Evolutionary conservation across 768 basidiomycete species (phyloP).

Genomic region (Hygrocybe coccinea): DNA sequence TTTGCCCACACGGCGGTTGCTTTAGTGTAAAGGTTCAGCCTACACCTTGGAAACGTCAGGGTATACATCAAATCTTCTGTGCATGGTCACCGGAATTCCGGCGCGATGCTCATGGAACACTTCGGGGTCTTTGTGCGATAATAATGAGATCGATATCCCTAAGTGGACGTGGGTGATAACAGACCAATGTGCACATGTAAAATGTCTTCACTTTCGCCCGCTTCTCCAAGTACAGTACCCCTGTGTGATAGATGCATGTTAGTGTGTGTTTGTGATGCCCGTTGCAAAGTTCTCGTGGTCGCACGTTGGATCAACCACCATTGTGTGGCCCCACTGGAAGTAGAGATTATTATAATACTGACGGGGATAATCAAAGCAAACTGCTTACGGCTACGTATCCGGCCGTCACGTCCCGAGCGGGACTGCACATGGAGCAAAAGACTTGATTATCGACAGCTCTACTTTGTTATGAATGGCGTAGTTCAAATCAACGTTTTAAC

Average conservation of each 20-base stretch:
- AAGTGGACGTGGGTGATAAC: constrained; percentile 19
- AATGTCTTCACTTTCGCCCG: constrained; percentile 73
- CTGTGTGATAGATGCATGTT: constrained; percentile 34
- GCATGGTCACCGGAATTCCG: constrained; percentile 87
- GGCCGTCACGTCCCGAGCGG: constrained; percentile 77
- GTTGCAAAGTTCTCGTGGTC: constrained; percentile 18
- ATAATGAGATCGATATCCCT: neutral
- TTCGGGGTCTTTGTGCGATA: constrained; percentile 37
- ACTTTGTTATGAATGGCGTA: constrained; percentile 3
- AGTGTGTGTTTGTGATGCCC: neutral
- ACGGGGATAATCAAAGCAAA: neutral
- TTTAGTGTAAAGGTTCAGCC: too few relatives aligned
- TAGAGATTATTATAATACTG: neutral
- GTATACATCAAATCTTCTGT: constrained; percentile 92
- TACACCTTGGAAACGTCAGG: constrained; percentile 51
- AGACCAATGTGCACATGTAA: constrained; percentile 77
- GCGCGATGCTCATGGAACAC: constrained; percentile 60
- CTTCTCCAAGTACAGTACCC: constrained; percentile 69
- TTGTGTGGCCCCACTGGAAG: constrained; percentile 82
- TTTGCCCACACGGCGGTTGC: too few relatives aligned
- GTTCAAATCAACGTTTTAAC: neutral
- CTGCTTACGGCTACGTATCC: constrained; percentile 80
- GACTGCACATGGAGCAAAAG: constrained; percentile 94
- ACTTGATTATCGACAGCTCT: constrained; percentile 97
- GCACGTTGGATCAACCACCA: constrained; percentile 87